Evolutionary conservation across 2,329 filamentous ascomycete genomes (phyloP), one percentile per base, ranked within the genome.

Genomic region (Biscogniauxia sp.): DNA sequence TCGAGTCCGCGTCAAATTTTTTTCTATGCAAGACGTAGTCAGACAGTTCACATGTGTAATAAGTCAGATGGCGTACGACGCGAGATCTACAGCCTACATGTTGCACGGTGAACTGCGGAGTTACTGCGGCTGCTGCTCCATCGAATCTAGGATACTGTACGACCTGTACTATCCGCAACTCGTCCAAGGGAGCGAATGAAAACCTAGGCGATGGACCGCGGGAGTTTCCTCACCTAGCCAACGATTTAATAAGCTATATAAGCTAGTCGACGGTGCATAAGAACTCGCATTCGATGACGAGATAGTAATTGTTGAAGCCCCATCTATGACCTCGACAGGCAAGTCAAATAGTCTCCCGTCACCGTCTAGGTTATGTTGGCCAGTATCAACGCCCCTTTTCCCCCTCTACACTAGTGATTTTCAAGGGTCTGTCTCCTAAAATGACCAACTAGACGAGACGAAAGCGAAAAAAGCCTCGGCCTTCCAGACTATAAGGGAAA

Each of bases 211-310:
- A 45, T 45, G 37, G 15, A 45, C 37, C 11, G 37, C 37, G 37
- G 37, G 37, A 45, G 37, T 45, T 6, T 45, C 37, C 37, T n/a
- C 37, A n/a, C 37, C 37, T 45, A 45, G 37, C 13, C 37, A 45
- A 45, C 37, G 15, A 13, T 45, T 45, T 45, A n/a, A 45, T 11
- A 45, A 45, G 51, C 41, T 58, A 45, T 20, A 37, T 2, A 37
- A n/a, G 23, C 28, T 51, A 51, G 26, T 56, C 17, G 11, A 45
- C 53, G 32, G 58, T 50, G 20, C 49, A 51, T 55, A 45, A 17
- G 37, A 23, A 25, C n/a, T 53, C 19, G 25, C 57, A 62, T 51
- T 26, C 28, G 26, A 63, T 61, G 58, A 65, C 55, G 57, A 60
- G 58, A 57, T 58, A 59, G 63, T 51, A 55, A 51, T 52, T 17